A percentile compares a stretch with the other conserved stretches of the same genome.
These are phyloP conservation scores for Yamadazyma triangularis DNA, from an alignment of 1,139 yeast species.

Conservation along the genomic window DNA sequence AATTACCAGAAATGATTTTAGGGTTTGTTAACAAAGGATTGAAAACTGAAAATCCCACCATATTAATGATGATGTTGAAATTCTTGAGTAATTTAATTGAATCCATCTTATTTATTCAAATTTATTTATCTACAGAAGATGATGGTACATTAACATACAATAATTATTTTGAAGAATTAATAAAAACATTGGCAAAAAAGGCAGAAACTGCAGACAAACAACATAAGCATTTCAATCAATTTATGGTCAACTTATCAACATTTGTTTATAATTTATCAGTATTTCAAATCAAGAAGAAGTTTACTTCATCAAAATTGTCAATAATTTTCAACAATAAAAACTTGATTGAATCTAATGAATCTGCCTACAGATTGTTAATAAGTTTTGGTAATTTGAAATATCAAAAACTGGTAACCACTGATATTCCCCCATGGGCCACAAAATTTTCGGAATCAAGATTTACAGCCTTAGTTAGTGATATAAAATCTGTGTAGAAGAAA, in stretches of 20 bases:
- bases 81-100: conserved; percentile 33
- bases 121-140: conserved; percentile 29
- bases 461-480: conserved; percentile 18
- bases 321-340: conserved; percentile 14
- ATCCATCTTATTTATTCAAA: conserved; percentile 35
- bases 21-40: conserved; percentile 22
- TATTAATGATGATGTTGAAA: conserved; percentile 39
- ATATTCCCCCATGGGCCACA: conserved; percentile 20
- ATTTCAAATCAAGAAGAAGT: conserved; percentile 14
- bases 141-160: conserved; percentile 20
- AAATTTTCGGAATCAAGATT: conserved; percentile 23
- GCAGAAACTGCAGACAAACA: conserved; percentile 9
- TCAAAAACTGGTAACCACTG: conserved; percentile 14
- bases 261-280: conserved; percentile 37
- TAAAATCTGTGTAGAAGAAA: conserved; percentile 5
- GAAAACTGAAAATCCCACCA: conserved; percentile 19
- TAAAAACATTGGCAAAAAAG: conserved; percentile 15
- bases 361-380: conserved; percentile 36
- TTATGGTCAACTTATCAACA: conserved; percentile 29
- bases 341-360: conserved; percentile 28
- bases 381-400: conserved; percentile 35
- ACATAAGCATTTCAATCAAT: conserved; percentile 29
- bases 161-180: conserved; percentile 22
- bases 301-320: conserved; percentile 12
- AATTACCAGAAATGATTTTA: conserved; percentile 30